Evolutionary conservation across 352 stramenopile species (phyloP).

Genomic region (Elongisporangium undulatum): DNA sequence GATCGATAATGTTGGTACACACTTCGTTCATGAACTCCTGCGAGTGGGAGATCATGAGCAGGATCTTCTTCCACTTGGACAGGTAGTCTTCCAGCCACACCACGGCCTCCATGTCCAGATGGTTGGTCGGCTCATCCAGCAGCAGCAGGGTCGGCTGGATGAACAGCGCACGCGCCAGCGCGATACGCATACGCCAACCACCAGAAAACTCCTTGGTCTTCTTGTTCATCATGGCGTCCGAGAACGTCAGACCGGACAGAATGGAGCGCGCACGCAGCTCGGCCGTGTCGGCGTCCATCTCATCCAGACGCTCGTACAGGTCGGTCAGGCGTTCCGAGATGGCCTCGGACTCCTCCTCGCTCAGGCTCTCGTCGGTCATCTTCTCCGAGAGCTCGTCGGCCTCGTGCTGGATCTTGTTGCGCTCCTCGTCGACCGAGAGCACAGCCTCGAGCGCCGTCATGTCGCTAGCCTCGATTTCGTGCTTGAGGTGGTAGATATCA

Average conservation of each 20-base stretch:
- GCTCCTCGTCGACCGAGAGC: conserved; percentile 94
- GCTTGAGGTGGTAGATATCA: conserved; percentile 96
- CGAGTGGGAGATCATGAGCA: conserved; percentile 97
- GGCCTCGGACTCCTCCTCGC: conserved; percentile 77
- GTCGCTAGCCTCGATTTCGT: conserved; percentile 94
- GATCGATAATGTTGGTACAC: conserved; percentile 98
- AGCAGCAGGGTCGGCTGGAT: conserved; percentile 94
- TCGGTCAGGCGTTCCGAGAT: conserved; percentile 92
- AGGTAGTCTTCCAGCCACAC: conserved; percentile 99
- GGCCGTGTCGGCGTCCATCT: conserved; percentile 93
- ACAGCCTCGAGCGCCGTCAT: conserved; percentile 95
- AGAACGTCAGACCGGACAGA: conserved; percentile 95
- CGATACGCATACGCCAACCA: conserved; percentile 96
- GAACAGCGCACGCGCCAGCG: conserved; percentile 95
- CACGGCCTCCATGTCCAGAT: conserved; percentile 97
- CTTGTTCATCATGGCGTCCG: conserved; percentile 92
- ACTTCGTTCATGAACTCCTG: conserved; percentile 99
- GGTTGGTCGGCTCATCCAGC: conserved; percentile 95
- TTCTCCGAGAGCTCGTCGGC: conserved; percentile 91
- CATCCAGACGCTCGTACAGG: conserved; percentile 94
- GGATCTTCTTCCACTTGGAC: conserved; percentile 95
- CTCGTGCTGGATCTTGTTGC: conserved; percentile 90
- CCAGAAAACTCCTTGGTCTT: conserved; percentile 93
- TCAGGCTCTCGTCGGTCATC: conserved; percentile 85
- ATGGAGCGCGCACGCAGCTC: conserved; percentile 92